These are phyloP conservation scores for Climacium dendroides DNA, from an alignment of 225 moss, liverwort and hornwort genomes.

Conservation along the genomic window DNA sequence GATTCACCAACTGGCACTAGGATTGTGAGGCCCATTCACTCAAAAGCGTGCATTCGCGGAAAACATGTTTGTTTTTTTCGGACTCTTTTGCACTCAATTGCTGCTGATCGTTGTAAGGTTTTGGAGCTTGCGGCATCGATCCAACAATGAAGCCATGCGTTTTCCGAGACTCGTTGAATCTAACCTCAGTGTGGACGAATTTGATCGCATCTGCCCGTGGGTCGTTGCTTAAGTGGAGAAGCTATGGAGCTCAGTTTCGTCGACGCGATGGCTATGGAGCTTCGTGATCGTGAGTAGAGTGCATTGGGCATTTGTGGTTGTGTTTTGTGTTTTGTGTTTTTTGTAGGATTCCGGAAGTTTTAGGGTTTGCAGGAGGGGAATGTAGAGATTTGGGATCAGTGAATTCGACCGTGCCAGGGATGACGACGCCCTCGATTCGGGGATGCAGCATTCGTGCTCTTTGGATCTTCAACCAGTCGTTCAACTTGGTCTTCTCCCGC, in stretches of 20 bases:
- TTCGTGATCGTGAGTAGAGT: not conserved
- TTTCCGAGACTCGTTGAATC: not conserved
- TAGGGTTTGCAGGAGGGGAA: not conserved
- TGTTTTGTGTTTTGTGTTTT: not conserved
- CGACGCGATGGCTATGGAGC: not conserved
- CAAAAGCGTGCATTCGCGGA: not conserved
- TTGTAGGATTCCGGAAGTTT: not conserved
- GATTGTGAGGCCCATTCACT: not conserved
- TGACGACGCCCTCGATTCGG: slow-evolving; percentile 31
- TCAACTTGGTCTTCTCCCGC: slow-evolving; percentile 71
- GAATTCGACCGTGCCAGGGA: not conserved
- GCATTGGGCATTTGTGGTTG: not conserved
- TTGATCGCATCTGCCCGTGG: not conserved
- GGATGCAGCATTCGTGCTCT: slow-evolving; percentile 94
- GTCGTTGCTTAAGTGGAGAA: not conserved
- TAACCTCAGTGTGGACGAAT: not conserved
- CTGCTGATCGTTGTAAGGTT: not conserved
- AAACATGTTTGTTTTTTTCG: no score
- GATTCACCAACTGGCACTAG: not conserved
- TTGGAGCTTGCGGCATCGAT: not conserved
- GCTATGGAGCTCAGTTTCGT: not conserved
- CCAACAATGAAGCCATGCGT: not conserved
- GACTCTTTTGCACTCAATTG: not conserved
- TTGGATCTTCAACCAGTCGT: slow-evolving; percentile 90
- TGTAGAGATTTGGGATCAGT: not conserved